Conservation (phyloP, 352 stramenopile species). For the Halophytophthora batemanensis region DNA sequence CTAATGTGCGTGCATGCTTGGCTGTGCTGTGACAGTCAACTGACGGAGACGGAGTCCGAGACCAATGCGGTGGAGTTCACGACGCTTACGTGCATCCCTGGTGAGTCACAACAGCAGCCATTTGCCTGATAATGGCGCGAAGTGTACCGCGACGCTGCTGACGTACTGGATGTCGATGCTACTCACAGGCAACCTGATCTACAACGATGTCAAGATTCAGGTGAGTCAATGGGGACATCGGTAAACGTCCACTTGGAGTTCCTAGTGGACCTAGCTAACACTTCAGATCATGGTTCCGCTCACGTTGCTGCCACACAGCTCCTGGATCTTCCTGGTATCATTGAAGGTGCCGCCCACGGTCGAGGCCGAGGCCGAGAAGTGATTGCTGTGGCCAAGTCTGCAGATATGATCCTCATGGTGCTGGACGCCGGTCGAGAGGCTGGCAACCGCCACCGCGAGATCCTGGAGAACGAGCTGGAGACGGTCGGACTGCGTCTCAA, state of each 20-base stretch:
- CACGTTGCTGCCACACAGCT: slow-evolving; percentile 47
- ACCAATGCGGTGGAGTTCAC: slow-evolving; percentile 98
- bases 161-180: no score
- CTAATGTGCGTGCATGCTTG: not conserved
- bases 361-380: slow-evolving; percentile 97
- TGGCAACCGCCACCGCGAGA: slow-evolving; percentile 94
- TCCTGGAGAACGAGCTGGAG: slow-evolving; percentile 98
- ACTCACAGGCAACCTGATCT: slow-evolving; percentile 82
- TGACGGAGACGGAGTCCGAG: slow-evolving; percentile 97
- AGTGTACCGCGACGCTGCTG: no score
- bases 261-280: not conserved
- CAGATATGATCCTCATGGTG: slow-evolving; percentile 99
- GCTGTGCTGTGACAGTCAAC: slow-evolving; percentile 47
- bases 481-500: slow-evolving; percentile 98
- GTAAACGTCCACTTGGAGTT: not conserved
- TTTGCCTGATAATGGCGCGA: no score
- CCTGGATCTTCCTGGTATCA: slow-evolving; percentile 99
- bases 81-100: slow-evolving; percentile 97
- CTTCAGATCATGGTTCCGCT: not conserved
- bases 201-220: slow-evolving; percentile 97
- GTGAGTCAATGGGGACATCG: slow-evolving; percentile 20
- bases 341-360: slow-evolving; percentile 98
- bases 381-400: slow-evolving; percentile 97
- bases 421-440: slow-evolving; percentile 98
- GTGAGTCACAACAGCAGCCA: no score